Base-by-base conservation (phyloP, 2,329 filamentous ascomycete genomes). In the Colletotrichum tamarilloi region DNA sequence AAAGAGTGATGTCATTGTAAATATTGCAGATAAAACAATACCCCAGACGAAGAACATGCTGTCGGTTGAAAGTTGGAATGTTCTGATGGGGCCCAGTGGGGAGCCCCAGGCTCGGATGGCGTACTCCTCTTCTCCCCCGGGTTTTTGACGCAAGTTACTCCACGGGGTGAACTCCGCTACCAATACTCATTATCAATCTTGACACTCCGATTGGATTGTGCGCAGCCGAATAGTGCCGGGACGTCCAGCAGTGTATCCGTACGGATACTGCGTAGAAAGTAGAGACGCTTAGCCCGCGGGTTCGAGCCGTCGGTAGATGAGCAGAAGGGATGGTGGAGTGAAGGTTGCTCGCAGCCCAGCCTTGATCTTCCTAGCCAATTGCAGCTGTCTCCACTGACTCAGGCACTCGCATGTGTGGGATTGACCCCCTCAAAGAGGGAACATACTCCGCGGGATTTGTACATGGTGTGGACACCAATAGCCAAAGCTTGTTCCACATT, bases 401-500 rank as follows among this genome's bases (percentile, higher is more conserved):
- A 46, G 53, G 16, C n/a, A 62, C 66, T 63, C 46, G 57, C 66
- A 46, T 42, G 53, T 7, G 49, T 42, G 66, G 66, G 22, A 24
- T 19, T 62, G 14, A 52, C 11, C 55, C 38, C 4, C 66, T 32
- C 1, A n/a, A 56, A 55, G 5, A 7, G 32, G 66, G 14, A 63
- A 46, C 2, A 14, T 42, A 56, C 22, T 1, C 66, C 66, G 58
- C 66, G 66, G 66, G 24, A 22, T 26, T 24, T 16, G 4, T 16
- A 7, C 7, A 26, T 26, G 19, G n/a, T 52, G 49, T 14, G 49
- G 11, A 9, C 9, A 22, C 24, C 42, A 11, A 14, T 28, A 42
- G 35, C 35, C 35, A 19, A 62, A 62, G 42, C 56, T 67, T 67
- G 57, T 16, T 38, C 9, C 28, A 38, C 32, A n/a, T 38, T 28